Conservation (phyloP, 1,139 yeast species). For the Zygoascus meyerae region DNA sequence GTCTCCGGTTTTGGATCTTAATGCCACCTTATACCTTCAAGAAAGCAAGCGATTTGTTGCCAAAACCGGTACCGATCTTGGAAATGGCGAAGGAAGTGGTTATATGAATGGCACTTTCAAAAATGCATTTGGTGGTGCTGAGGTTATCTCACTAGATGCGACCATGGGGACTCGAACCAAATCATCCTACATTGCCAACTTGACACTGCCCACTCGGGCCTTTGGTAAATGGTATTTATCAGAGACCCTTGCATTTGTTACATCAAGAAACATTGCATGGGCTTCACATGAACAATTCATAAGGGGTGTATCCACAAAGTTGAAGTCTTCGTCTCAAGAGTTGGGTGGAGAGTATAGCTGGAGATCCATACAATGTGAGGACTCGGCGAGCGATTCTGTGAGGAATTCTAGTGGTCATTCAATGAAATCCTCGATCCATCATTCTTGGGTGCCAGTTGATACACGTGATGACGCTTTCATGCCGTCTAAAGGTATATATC, state of each 20-base stretch:
- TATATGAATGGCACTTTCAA: constrained; percentile 35
- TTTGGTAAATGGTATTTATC: constrained; percentile 46
- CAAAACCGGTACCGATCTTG: constrained; percentile 21
- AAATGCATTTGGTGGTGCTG: constrained; percentile 25
- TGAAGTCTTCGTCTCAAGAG: constrained; percentile 40
- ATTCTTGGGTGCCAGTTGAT: constrained; percentile 29
- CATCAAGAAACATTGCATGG: constrained; percentile 65
- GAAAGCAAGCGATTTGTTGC: constrained; percentile 18
- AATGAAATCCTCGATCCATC: constrained; percentile 34
- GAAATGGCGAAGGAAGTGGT: constrained; percentile 60
- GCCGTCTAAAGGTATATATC: constrained; percentile 46
- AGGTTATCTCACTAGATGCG: constrained; percentile 20
- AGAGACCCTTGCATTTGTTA: constrained; percentile 52
- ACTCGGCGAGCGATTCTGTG: constrained; percentile 23
- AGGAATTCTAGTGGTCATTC: constrained; percentile 36
- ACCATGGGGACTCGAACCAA: constrained; percentile 50
- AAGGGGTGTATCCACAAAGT: constrained; percentile 53
- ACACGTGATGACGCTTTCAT: constrained; percentile 32
- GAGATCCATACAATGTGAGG: constrained; percentile 50
- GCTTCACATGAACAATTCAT: constrained; percentile 54
- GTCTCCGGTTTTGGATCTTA: constrained; percentile 16
- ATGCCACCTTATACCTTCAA: constrained; percentile 15
- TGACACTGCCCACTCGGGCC: constrained; percentile 48
- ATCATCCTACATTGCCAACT: constrained; percentile 55
- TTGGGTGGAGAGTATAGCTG: constrained; percentile 55